Base-by-base conservation (phyloP, 768 basidiomycete genomes). In the Phylloporus scabripes region DNA sequence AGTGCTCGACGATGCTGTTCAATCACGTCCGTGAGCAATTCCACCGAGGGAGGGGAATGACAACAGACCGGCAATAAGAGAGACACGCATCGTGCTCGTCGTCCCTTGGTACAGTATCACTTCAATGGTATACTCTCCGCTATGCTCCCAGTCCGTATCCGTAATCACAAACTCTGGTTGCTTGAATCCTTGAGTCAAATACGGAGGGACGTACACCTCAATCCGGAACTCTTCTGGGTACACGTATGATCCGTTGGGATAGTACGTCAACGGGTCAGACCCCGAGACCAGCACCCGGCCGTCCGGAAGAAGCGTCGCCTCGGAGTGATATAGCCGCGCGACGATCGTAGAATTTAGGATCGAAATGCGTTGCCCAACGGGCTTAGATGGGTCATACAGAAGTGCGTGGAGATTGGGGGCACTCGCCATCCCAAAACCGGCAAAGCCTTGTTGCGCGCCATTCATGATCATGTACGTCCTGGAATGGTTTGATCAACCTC, bases 201-300 rank as follows among this genome's bases (percentile, higher is more conserved):
- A 97, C 14, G 87, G 89, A 6, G 95, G 95, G 58, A 87, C 78
- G 70, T 95, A 96, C 23, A 85, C 82, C 63, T 86, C 76, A 54
- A 77, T 77, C 11, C 91, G 78, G 67, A 89, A 84, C 61, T 94
- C 89, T 54, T 92, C 82, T 0, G 83, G 81, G 58, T 80, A 85
- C 31, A 70, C 73, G 47, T 54, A 46, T 9, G 69, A 48, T n/a
- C 63, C 63, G 26, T 72, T 62, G 21, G 72, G 59, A 38, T 70
- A 64, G 34, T 59, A 36, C 14, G 81, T 81, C 60, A 85, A 69
- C 7, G 83, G 85, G 56, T 86, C 87, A 9, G 85, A 87, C 0
- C 87, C 88, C 8, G 87, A 85, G 33, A 91, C 73, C 40, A 90
- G 69, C 26, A 90, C 77, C 5, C 85, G 80, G 5, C 82, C 88